Conservation (phyloP, 2,329 filamentous ascomycete species). For the Fusarium torreyae region DNA sequence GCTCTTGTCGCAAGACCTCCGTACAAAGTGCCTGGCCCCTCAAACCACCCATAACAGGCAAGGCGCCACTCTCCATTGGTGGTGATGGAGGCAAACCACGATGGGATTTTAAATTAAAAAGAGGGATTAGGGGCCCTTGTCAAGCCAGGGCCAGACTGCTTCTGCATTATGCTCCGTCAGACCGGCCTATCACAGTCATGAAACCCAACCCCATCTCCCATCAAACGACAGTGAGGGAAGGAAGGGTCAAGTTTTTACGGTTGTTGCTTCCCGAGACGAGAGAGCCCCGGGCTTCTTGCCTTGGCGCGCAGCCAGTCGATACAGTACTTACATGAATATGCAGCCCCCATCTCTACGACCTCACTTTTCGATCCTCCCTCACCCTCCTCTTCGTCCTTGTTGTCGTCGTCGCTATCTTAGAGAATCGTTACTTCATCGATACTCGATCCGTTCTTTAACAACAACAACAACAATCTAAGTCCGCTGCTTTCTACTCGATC, state of each 20-base stretch:
- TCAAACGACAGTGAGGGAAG: conserved; percentile 1
- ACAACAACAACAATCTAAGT: conserved; percentile 18
- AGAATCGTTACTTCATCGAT: conserved; percentile 46
- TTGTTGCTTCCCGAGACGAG: conserved; percentile 31
- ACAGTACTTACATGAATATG: conserved; percentile 37
- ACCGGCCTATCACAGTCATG: conserved; percentile 39
- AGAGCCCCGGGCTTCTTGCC: conserved; percentile 29
- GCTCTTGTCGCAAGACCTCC: conserved; percentile 14
- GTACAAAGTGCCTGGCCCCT: conserved; percentile 20
- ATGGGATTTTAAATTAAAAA: conserved; percentile 44
- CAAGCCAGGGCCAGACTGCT: conserved; percentile 20
- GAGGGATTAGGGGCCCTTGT: conserved; percentile 33
- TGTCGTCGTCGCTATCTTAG: conserved; percentile 26
- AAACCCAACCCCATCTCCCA: conserved; percentile 34
- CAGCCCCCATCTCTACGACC: conserved; percentile 22
- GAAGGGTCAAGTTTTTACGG: conserved; percentile 18
- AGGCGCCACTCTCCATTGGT: conserved; percentile 31
- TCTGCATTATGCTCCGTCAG: conserved; percentile 31
- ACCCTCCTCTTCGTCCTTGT: conserved; percentile 34
- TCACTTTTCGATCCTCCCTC: conserved; percentile 29
- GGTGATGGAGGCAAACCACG: conserved; percentile 37
- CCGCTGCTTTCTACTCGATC: conserved; percentile 21
- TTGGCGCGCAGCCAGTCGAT: conserved; percentile 23
- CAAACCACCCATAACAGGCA: conserved; percentile 32
- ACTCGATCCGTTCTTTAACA: conserved; percentile 50